Conservation (phyloP, 192 early-diverging fungal species). For the Backusella sp. region DNA sequence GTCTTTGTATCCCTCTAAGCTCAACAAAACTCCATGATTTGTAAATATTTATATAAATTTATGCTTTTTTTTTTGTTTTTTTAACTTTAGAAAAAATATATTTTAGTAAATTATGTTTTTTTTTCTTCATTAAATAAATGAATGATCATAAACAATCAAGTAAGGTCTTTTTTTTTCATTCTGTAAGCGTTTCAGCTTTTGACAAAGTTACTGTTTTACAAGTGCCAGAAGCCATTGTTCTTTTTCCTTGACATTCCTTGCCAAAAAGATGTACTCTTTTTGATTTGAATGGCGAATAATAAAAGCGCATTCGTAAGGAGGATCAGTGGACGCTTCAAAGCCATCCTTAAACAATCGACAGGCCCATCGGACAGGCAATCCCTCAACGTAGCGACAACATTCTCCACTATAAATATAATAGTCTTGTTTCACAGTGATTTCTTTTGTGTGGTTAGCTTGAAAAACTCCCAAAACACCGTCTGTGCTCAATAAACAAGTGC, state of each 20-base stretch:
- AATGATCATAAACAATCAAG: not conserved
- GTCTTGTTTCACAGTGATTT: not conserved
- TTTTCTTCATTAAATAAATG: not conserved
- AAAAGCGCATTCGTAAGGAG: not conserved
- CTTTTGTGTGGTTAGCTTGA: not conserved
- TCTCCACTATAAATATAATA: slow-evolving; percentile 3
- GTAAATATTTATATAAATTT: not conserved
- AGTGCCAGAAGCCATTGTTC: not conserved
- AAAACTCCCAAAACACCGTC: slow-evolving; percentile 5
- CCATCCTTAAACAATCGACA: not conserved
- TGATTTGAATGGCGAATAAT: not conserved
- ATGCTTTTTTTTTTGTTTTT: not conserved
- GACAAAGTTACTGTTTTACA: not conserved
- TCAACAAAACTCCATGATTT: not conserved
- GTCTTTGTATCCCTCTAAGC: not conserved
- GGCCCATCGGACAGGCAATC: not conserved
- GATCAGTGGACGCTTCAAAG: not conserved
- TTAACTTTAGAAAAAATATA: not conserved
- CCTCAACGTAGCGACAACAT: not conserved
- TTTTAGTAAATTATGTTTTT: not conserved
- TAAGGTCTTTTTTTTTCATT: not conserved
- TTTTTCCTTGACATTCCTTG: not conserved
- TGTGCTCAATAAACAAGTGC: slow-evolving; percentile 5
- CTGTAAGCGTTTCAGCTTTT: not conserved
- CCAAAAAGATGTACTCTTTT: slow-evolving; percentile 2